phyloP scores from a whole-genome alignment of 2,329 filamentous ascomycete genomes.

The Venturia effusa region DNA sequence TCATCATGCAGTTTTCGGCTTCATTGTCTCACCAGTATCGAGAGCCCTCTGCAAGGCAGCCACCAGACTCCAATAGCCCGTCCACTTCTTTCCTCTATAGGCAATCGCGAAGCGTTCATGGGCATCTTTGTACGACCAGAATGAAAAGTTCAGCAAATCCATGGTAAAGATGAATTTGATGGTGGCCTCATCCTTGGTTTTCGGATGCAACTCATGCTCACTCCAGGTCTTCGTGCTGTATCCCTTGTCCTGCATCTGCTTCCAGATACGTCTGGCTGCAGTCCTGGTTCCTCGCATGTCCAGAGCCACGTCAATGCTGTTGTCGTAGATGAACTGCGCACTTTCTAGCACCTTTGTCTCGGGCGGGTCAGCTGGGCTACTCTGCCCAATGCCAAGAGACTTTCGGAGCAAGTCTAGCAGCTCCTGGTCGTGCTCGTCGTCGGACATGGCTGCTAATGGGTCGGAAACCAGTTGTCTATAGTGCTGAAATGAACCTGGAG shows the following conservation, averaged over 20 bases:
- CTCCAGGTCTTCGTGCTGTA: constrained; percentile 85
- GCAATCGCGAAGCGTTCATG: constrained; percentile 71
- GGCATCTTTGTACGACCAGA: constrained; percentile 70
- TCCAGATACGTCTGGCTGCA: constrained; percentile 69
- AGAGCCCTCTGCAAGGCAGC: constrained; percentile 77
- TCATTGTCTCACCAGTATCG: constrained; percentile 56
- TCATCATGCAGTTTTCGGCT: background rate
- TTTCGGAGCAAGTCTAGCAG: constrained; percentile 77
- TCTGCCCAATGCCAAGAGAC: constrained; percentile 54
- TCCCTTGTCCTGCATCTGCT: constrained; percentile 68
- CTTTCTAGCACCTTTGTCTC: constrained; percentile 74
- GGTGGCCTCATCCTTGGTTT: constrained; percentile 65
- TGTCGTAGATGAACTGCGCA: constrained; percentile 81
- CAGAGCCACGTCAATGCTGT: constrained; percentile 84
- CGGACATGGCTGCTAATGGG: constrained; percentile 51
- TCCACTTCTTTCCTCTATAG: constrained; percentile 74
- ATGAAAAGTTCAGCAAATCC: constrained; percentile 94
- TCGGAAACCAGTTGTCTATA: too few species aligned
- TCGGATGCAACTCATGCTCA: constrained; percentile 80
- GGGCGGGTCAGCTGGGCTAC: constrained; percentile 44
- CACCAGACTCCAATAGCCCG: constrained; percentile 90
- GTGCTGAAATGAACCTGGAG: too few species aligned
- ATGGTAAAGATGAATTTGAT: constrained; percentile 94
- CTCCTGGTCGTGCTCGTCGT: constrained; percentile 84
- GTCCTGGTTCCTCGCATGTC: constrained; percentile 72